Conservation (phyloP, 2,329 filamentous ascomycete genomes). For the Colletotrichum horii region DNA sequence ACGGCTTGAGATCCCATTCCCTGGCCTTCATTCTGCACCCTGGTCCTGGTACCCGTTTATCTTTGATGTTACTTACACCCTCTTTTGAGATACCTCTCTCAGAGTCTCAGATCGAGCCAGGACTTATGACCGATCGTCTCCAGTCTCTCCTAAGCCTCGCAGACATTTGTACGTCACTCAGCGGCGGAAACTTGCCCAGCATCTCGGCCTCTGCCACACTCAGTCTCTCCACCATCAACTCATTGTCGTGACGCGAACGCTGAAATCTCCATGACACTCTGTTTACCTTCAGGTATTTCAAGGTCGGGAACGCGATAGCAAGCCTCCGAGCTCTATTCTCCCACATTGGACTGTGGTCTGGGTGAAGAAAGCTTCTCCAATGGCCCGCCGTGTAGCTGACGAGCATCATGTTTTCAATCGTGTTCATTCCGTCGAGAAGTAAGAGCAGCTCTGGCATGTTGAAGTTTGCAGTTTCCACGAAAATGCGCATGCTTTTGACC, state of each 20-base stretch:
- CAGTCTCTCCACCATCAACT: not conserved
- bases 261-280: not conserved
- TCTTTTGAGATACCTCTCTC: not conserved
- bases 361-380: rapidly evolving
- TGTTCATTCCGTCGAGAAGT: not conserved
- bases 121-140: not conserved
- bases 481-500: not conserved
- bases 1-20: not conserved
- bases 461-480: rapidly evolving
- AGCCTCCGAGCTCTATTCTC: not conserved
- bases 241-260: not conserved
- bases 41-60: not conserved
- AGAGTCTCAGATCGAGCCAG: not conserved
- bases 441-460: not conserved
- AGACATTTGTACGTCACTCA: not conserved
- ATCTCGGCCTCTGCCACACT: not conserved
- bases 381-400: not conserved
- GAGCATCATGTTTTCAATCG: not conserved
- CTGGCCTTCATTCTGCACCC: not conserved
- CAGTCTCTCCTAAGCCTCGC: not conserved
- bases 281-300: not conserved
- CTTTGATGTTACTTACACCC: not conserved
- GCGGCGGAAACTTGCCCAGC: not conserved
- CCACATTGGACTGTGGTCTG: rapidly evolving
- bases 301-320: rapidly evolving